phyloP scores from a whole-genome alignment of 176 grass and related monocot species.

The Triticum monococcum region DNA sequence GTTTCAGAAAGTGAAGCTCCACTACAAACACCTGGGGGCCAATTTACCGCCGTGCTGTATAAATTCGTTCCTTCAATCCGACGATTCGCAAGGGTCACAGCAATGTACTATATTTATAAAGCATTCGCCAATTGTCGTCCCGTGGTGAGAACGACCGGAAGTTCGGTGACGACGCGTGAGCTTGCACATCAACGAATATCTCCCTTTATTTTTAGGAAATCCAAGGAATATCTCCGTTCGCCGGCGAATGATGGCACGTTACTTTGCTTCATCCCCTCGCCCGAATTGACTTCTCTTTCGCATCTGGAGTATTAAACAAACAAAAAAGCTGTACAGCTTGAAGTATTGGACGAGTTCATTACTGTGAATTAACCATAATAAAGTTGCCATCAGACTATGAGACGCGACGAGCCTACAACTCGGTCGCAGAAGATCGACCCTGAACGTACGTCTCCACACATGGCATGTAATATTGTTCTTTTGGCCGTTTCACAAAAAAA shows the following conservation, averaged over 20 bases:
- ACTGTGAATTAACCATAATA: neutral
- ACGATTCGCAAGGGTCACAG: neutral
- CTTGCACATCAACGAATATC: slow-evolving; percentile 19
- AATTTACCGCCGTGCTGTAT: neutral
- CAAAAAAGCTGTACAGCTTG: neutral
- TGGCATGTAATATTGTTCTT: neutral
- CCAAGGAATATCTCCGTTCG: slow-evolving; percentile 4
- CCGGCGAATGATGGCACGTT: neutral
- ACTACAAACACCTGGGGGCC: neutral
- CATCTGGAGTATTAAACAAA: neutral
- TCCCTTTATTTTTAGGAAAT: neutral
- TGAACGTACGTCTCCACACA: neutral
- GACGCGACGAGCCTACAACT: neutral
- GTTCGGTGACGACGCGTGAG: neutral
- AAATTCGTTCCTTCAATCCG: neutral
- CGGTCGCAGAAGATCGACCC: neutral
- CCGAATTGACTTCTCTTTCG: neutral
- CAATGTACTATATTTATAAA: neutral
- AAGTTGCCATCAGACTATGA: neutral
- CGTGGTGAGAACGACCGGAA: neutral
- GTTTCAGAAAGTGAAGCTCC: neutral
- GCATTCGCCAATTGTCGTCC: slow-evolving; percentile 8
- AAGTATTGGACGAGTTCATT: neutral
- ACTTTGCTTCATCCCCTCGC: neutral
- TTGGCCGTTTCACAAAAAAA: neutral